These are phyloP conservation scores for Cruciata laevipes DNA, from an alignment of 257 asterid genomes.

Conservation along the genomic window DNA sequence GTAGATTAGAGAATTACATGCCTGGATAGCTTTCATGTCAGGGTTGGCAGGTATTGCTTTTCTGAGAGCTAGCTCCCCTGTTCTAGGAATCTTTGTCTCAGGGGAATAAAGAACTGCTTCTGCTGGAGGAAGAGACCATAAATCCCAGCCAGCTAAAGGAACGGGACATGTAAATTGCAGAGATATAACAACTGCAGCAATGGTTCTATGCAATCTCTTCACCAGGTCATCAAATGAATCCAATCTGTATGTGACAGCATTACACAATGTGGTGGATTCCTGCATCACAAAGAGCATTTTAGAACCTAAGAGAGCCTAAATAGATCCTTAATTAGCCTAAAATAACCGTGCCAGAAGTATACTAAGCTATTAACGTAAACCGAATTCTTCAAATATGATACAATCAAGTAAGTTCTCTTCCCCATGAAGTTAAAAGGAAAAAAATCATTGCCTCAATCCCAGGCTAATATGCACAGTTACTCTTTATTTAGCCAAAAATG, in stretches of 20 bases:
- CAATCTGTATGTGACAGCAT: constrained; percentile 20
- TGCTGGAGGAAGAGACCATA: constrained; percentile 50
- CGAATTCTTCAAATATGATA: not conserved
- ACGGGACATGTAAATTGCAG: constrained; percentile 64
- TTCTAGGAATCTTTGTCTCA: constrained; percentile 87
- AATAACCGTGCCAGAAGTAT: not conserved
- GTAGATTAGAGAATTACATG: not conserved
- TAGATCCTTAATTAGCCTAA: not conserved
- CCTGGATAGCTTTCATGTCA: constrained; percentile 96
- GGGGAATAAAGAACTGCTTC: constrained; percentile 96
- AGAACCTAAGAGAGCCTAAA: constrained; percentile 13
- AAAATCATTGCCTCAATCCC: not conserved
- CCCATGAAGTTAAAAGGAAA: not conserved
- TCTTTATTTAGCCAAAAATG: not conserved
- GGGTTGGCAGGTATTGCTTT: constrained; percentile 96
- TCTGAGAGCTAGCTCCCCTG: constrained; percentile 94
- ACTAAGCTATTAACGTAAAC: not conserved
- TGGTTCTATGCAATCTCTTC: constrained; percentile 42
- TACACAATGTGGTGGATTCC: constrained; percentile 34
- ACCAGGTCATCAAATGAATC: constrained; percentile 28
- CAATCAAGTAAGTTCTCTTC: not conserved
- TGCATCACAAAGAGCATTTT: constrained; percentile 33
- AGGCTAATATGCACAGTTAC: not conserved
- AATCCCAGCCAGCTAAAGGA: constrained; percentile 38
- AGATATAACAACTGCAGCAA: constrained; percentile 44